Evolutionary conservation across 1,284 basidiomycete genomes (phyloP).

Genomic region (Moesziomyces antarcticus): DNA sequence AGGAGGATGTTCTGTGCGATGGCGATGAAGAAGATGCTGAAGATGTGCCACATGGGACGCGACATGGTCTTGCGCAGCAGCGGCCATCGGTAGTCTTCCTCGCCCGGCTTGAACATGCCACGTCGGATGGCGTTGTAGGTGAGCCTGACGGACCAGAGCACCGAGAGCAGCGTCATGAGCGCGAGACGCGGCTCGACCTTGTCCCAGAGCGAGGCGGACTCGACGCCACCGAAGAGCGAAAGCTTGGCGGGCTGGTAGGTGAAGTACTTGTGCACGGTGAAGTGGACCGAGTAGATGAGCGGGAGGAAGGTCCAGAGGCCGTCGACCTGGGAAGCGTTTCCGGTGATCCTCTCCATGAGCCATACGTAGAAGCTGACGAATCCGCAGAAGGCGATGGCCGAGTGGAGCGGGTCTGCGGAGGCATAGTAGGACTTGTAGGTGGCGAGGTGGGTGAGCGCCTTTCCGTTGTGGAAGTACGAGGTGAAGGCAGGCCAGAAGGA

Average conservation of each 20-base stretch:
- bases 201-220: slow-evolving; percentile 39
- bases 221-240: slow-evolving; percentile 30
- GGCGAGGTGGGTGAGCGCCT: slow-evolving; percentile 29
- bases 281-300: slow-evolving; percentile 61
- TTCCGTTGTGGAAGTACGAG: slow-evolving; percentile 26
- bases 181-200: slow-evolving; percentile 66
- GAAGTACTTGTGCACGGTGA: slow-evolving; percentile 57
- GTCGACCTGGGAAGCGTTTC: slow-evolving; percentile 63
- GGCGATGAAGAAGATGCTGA: slow-evolving; percentile 85
- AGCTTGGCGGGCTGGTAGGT: slow-evolving; percentile 46
- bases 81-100: slow-evolving; percentile 93
- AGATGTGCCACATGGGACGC: slow-evolving; percentile 78
- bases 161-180: slow-evolving; percentile 66
- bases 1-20: slow-evolving; percentile 83
- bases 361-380: slow-evolving; percentile 54
- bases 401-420: slow-evolving; percentile 55
- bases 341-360: slow-evolving; percentile 58
- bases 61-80: slow-evolving; percentile 78
- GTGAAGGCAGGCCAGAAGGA: slow-evolving; percentile 42
- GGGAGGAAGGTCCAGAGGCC: slow-evolving; percentile 64
- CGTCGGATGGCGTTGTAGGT: slow-evolving; percentile 85
- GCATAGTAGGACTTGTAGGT: slow-evolving; percentile 53
- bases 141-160: slow-evolving; percentile 72
- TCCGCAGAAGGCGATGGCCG: slow-evolving; percentile 53
- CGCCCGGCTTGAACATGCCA: slow-evolving; percentile 79